Conservation (phyloP, 257 asterid genomes). For the Handroanthus guayacan region DNA sequence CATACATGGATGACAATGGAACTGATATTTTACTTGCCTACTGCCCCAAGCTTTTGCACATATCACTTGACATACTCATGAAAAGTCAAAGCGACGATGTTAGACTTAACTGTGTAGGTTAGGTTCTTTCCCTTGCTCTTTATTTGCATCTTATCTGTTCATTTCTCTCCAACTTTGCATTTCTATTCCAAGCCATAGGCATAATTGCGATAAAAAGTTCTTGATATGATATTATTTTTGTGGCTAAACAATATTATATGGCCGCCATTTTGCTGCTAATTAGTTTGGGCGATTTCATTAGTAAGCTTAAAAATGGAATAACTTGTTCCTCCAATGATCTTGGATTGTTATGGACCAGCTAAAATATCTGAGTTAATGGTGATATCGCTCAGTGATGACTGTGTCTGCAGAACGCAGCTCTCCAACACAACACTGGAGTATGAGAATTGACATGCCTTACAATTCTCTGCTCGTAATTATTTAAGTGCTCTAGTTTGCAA, state of each 20-base stretch:
- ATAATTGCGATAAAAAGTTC: neutral
- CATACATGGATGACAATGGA: constrained; percentile 51
- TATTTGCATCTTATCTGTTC: constrained; percentile 23
- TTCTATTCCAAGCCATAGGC: constrained; percentile 14
- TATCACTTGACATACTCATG: constrained; percentile 79
- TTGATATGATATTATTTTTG: constrained; percentile 10
- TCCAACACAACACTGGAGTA: neutral
- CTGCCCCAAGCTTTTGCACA: constrained; percentile 68
- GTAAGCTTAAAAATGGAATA: constrained; percentile 18
- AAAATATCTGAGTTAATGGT: constrained; percentile 25
- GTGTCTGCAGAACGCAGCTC: constrained; percentile 31
- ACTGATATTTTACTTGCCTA: constrained; percentile 54
- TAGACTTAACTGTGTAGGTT: constrained; percentile 87
- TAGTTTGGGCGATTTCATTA: constrained; percentile 23
- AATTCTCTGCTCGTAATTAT: constrained; percentile 16
- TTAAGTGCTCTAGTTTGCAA: constrained; percentile 13
- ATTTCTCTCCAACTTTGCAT: neutral
- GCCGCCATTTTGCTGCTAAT: neutral
- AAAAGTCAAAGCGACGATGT: constrained; percentile 90
- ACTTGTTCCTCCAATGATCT: constrained; percentile 26
- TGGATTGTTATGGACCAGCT: constrained; percentile 22
- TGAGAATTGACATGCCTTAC: constrained; percentile 16
- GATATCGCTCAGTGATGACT: constrained; percentile 7
- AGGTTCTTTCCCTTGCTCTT: constrained; percentile 34
- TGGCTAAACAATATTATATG: constrained; percentile 17